Base-by-base conservation (phyloP, 1,284 basidiomycete species). In the Amylostereum areolatum region DNA sequence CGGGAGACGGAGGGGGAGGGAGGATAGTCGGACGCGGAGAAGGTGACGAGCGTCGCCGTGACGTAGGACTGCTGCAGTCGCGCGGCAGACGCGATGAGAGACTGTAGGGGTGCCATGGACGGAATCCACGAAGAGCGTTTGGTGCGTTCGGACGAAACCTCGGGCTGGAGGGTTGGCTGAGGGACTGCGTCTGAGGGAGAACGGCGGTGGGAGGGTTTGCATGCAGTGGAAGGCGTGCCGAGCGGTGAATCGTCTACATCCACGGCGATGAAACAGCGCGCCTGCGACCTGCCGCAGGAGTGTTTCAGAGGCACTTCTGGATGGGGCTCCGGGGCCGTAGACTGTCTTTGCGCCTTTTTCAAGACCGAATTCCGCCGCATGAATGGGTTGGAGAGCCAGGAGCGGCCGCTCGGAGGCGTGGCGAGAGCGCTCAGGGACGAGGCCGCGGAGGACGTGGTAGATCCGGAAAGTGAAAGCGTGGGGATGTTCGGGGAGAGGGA, bases 191-290 rank as follows among this genome's bases (percentile, higher is more conserved):
- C n/a, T 8, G 41, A 29, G 41, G 30, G 27, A 24, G 41, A 28
- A 4, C 25, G 27, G 11, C 25, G 27, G 30, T 28, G 41, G n/a
- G 41, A 33, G 6, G 29, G 18, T 6, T 18, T 25, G 12, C 28
- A 30, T 5, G 40, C 25, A 11, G 40, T 34, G 27, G 48, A 33
- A 24, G 52, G 50, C 11, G 45, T 10, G 35, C 49, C 50, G 9
- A 55, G 42, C 11, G 54, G 54, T 3, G 42, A 45, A 35, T 55
- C 54, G 9, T 55, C 28, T n/a, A 55, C 45, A 35, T 55, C 53
- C 4, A 55, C 54, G 1, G 47, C 44, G 36, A 49, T 41, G 25
- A 55, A 50, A 47, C 43, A 45, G 32, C 55, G 54, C n/a, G 53
- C 50, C 31, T 44, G 47, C 27, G 45, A 30, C 25, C 53, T 46